These are phyloP conservation scores for Tetraselmis chui DNA, from an alignment of 139 green algal genomes.

Conservation along the genomic window DNA sequence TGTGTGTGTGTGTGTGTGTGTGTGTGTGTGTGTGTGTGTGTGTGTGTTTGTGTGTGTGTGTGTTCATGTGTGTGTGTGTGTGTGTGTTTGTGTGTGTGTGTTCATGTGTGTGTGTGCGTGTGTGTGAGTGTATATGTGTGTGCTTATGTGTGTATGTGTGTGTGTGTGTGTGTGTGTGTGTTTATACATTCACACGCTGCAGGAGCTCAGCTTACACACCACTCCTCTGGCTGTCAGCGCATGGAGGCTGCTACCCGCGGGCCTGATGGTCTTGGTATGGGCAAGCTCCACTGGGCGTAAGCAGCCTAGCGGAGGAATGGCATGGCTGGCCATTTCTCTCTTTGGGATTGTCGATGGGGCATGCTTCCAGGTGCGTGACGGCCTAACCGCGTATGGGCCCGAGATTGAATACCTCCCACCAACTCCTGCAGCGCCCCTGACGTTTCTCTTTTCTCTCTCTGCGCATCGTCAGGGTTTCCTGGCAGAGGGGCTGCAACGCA, in stretches of 20 bases:
- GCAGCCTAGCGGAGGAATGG: slow-evolving; percentile 48
- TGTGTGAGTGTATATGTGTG: too few species aligned
- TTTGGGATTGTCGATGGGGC: slow-evolving; percentile 91
- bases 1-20: too few species aligned
- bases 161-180: too few species aligned
- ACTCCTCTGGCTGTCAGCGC: slow-evolving; percentile 82
- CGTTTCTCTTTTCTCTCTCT: background rate
- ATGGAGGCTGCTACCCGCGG: slow-evolving; percentile 82
- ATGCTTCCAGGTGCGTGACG: slow-evolving; percentile 74
- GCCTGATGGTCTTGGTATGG: slow-evolving; percentile 74
- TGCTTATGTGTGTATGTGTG: too few species aligned
- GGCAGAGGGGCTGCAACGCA: slow-evolving; percentile 79
- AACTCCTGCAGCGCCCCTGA: too few species aligned
- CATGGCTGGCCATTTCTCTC: slow-evolving; percentile 72
- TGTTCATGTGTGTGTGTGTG: too few species aligned
- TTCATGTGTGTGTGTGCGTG: too few species aligned
- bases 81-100: too few species aligned
- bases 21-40: too few species aligned
- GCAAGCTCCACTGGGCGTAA: slow-evolving; percentile 49
- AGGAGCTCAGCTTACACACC: slow-evolving; percentile 54
- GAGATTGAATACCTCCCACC: background rate
- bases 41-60: too few species aligned
- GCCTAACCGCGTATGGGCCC: background rate
- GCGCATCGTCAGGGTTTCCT: slow-evolving; percentile 92
- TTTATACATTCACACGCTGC: too few species aligned